Conservation (phyloP, 208 protist species). For the Trypanosoma caninum region DNA sequence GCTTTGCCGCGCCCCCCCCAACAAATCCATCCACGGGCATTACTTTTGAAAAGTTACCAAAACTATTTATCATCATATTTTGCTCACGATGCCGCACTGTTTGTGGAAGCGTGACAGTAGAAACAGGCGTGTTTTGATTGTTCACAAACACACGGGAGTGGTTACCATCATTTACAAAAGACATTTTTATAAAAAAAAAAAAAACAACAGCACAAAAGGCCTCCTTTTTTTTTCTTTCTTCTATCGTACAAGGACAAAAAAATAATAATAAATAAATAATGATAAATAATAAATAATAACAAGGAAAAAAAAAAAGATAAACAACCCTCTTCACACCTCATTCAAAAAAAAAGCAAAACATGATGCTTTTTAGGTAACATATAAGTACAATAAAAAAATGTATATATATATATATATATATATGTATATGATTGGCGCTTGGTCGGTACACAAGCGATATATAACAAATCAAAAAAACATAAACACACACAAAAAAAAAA, state of each 20-base stretch:
- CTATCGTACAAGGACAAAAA: neutral
- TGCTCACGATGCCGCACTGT: neutral
- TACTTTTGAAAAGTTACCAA: neutral
- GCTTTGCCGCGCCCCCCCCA: no score
- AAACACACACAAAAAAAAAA: neutral
- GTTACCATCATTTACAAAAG: constrained; percentile 13
- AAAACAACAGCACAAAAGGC: constrained; percentile 4
- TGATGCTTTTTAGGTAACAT: no score
- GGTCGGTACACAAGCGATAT: no score
- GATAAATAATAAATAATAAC: neutral
- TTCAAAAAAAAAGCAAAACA: neutral
- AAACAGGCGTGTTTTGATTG: constrained; percentile 76
- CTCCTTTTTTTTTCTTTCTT: neutral
- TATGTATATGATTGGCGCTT: no score
- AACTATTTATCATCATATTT: neutral
- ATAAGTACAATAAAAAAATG: constrained; percentile 1
- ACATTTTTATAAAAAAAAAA: constrained; percentile 5
- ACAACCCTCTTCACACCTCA: neutral
- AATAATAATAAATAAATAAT: neutral
- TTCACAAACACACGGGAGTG: constrained; percentile 70
- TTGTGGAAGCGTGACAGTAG: constrained; percentile 57
- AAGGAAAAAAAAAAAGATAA: neutral
- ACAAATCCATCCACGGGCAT: neutral
- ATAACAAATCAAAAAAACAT: neutral
- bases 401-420: constrained; percentile 13